Base-by-base conservation (phyloP, 164 flowering plant species). In the Paratinospora sagittata region DNA sequence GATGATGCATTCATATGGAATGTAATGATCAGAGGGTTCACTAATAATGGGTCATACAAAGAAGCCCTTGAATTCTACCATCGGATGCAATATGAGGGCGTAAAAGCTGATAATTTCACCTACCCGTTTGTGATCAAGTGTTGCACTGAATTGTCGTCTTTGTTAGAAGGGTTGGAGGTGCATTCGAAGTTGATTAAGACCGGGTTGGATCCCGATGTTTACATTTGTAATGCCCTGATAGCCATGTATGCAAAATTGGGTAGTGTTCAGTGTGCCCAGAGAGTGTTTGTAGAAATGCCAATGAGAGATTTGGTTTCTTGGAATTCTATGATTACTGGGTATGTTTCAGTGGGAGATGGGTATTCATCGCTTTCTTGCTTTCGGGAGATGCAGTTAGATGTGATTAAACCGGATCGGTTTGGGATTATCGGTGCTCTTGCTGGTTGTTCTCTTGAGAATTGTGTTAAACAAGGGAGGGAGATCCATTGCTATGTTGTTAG, bases 61-160 rank as follows among this genome's bases (percentile, higher is more conserved):
- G 78, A 82, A 47, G 87, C 87, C 1, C 41, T 85, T 68, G 76
- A 72, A 14, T 74, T 79, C 37, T 84, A 79, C n/a, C n/a, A n/a
- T n/a, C 24, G 74, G 41, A 85, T 88, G 90, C 72, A 37, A 0
- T 36, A 16, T 23, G 67, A 70, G 67, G 86, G 86, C 8, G 69
- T 80, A 55, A 63, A 45, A 57, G 71, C 81, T 13, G 91, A 89
- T 78, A 60, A 79, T 57, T 84, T 77, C 69, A 88, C 91, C 1
- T 86, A 69, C 73, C 89, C 92, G 0, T 84, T 84, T 75, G 86
- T 88, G 23, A 75, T 89, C n/a, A 89, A 91, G 76, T 85, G 90
- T 3, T 86, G 87, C 67, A 68, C 72, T 13, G 85, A 75, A 33
- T 70, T 74, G 49, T 57, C 23, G n/a, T n/a, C n/a, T n/a, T n/a